Evolutionary conservation across 306 rosid genomes (phyloP).

Genomic region (Malus domestica): DNA sequence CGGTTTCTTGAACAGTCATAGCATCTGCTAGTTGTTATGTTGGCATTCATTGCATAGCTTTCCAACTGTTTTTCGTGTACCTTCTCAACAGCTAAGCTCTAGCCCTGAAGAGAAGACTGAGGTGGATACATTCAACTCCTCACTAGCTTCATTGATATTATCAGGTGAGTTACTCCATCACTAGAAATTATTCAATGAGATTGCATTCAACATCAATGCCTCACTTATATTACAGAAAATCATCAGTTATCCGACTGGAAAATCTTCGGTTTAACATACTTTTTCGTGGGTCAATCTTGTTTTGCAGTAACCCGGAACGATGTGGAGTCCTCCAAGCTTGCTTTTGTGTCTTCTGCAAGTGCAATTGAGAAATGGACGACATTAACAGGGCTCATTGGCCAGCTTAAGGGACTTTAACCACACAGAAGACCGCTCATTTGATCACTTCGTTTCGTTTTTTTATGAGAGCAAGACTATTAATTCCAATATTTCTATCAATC

Average conservation of each 20-base stretch:
- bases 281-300: neutral
- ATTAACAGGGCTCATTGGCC: conserved; percentile 56
- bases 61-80: conserved; percentile 25
- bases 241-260: neutral
- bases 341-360: conserved; percentile 68
- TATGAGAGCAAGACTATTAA: neutral
- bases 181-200: neutral
- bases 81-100: conserved; percentile 60
- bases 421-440: neutral
- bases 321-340: conserved; percentile 72
- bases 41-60: conserved; percentile 3
- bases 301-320: conserved; percentile 66
- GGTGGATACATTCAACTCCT: conserved; percentile 77
- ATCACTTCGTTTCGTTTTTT: neutral
- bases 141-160: conserved; percentile 67
- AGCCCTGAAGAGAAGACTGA: conserved; percentile 75
- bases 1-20: neutral
- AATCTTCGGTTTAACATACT: neutral
- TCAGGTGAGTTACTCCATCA: conserved; percentile 50
- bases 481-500: neutral
- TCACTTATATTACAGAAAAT: neutral
- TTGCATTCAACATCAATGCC: neutral
- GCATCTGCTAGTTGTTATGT: neutral
- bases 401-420: conserved; percentile 76
- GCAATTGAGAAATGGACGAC: conserved; percentile 95